Evolutionary conservation across 2,329 filamentous ascomycete genomes (phyloP), one percentile per base, ranked within the genome.

Genomic region (Phialocephala subalpina): DNA sequence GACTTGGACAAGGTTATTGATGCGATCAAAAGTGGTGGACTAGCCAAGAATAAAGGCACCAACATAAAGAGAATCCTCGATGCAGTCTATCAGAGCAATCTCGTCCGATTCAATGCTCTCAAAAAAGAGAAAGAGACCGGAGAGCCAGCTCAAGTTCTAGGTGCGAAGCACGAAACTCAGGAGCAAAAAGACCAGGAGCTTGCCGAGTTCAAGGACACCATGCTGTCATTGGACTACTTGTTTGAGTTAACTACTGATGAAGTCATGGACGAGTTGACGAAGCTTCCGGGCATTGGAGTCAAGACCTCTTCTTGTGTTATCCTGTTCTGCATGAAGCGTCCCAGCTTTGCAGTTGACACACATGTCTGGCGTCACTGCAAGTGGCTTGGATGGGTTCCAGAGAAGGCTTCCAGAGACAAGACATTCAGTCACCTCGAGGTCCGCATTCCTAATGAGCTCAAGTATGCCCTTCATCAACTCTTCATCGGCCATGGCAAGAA

Each of bases 21-120:
- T 59, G 86, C 91, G 0, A 93, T 96, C 73, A 88, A 87, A 70
- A 79, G 80, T 8, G 92, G 92, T 11, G 93, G 93, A 0, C 81
- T 94, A 1, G 90, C 88, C 2, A 84, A 86, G n/a, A 82, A 83
- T 18, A 96, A 94, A 78, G 89, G 87, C 66, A 89, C 85, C 60
- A 83, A 90, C 70, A 92, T 97, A 73, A 93, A 94, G 76, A 78
- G 80, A 18, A 93, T 93, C 40, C 81, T 97, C 9, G 86, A 93
- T 60, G 87, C 89, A 77, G 90, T 94, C 0, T 88, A 91, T 73
- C 80, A 87, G 53, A 88, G 93, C 70, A 93, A 92, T n/a, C 27
- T 57, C 70, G 78, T 80, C n/a, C 83, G 87, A 12, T 82, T 81
- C 22, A 78, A 84, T 22, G 82, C 82, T 0, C 81, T 89, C 25